These are phyloP conservation scores for Penicillium sp. DNA, from an alignment of 2,329 filamentous ascomycete genomes.

Conservation along the genomic window DNA sequence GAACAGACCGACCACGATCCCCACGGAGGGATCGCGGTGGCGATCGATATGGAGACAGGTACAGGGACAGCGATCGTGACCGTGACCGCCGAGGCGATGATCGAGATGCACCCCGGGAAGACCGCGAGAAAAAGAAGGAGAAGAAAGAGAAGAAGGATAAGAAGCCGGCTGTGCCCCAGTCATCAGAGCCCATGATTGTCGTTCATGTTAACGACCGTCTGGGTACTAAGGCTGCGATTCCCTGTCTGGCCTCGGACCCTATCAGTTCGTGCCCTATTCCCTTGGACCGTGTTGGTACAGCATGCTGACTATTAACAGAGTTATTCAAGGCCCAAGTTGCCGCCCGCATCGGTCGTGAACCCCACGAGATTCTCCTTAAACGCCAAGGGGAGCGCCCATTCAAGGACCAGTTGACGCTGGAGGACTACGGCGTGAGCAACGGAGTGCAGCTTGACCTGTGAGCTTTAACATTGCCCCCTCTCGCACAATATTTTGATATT, in stretches of 20 bases:
- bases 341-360: constrained; percentile 77
- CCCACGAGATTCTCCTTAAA: constrained; percentile 87
- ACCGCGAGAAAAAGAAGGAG: constrained; percentile 41
- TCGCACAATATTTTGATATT: not conserved
- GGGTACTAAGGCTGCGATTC: constrained; percentile 90
- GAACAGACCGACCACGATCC: constrained; percentile 32
- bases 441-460: constrained; percentile 60
- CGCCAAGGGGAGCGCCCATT: constrained; percentile 89
- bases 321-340: constrained; percentile 90
- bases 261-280: constrained; percentile 47
- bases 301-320: constrained; percentile 33
- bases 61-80: constrained; percentile 42
- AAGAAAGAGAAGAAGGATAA: constrained; percentile 32
- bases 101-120: constrained; percentile 27
- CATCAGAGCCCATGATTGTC: constrained; percentile 78
- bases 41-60: constrained; percentile 27
- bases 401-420: constrained; percentile 80
- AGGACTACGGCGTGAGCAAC: constrained; percentile 91
- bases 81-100: constrained; percentile 40
- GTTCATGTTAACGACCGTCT: constrained; percentile 93
- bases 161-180: constrained; percentile 33
- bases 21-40: constrained; percentile 35
- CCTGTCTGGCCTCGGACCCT: constrained; percentile 77
- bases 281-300: not conserved
- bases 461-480: constrained; percentile 20